These are phyloP conservation scores for Paramecium primaurelia DNA, from an alignment of 73 alveolate species.

Conservation along the genomic window DNA sequence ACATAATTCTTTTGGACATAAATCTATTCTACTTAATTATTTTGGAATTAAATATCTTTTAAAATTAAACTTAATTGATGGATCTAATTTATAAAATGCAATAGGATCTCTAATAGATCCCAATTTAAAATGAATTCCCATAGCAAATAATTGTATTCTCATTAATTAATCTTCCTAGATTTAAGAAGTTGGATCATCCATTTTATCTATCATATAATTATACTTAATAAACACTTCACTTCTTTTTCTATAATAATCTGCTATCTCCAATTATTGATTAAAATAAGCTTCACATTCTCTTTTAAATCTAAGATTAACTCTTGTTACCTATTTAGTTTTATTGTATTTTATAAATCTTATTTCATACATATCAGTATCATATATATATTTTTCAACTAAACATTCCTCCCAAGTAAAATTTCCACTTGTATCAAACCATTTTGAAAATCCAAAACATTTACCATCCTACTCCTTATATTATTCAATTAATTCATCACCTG, in stretches of 20 bases:
- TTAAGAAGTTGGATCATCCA: slow-evolving; percentile 7
- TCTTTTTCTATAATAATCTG: slow-evolving; percentile 57
- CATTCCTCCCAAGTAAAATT: slow-evolving; percentile 60
- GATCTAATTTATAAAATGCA: slow-evolving; percentile 29
- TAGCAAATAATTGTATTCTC: slow-evolving; percentile 14
- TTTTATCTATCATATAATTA: slow-evolving; percentile 60
- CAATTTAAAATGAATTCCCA: slow-evolving; percentile 38
- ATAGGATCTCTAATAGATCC: slow-evolving; percentile 55
- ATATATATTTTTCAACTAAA: not conserved
- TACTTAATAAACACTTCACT: slow-evolving; percentile 55
- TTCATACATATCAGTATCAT: slow-evolving; percentile 49
- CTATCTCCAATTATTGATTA: slow-evolving; percentile 29
- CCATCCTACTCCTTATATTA: slow-evolving; percentile 44
- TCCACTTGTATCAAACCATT: slow-evolving; percentile 58
- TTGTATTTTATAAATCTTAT: slow-evolving; percentile 16
- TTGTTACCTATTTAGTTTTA: slow-evolving; percentile 48
- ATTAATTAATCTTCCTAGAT: not conserved
- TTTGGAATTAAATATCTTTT: slow-evolving; percentile 56
- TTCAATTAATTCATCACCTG: slow-evolving; percentile 20
- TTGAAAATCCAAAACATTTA: slow-evolving; percentile 42
- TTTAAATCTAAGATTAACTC: slow-evolving; percentile 48
- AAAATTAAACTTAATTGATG: slow-evolving; percentile 53
- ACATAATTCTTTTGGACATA: slow-evolving; percentile 7
- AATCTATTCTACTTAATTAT: not conserved
- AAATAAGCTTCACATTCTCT: slow-evolving; percentile 51